Percentiles rank a stretch among this genome's conserved stretches.
These are phyloP conservation scores for Pleurotus tuoliensis DNA, from an alignment of 768 basidiomycete species.

Conservation along the genomic window DNA sequence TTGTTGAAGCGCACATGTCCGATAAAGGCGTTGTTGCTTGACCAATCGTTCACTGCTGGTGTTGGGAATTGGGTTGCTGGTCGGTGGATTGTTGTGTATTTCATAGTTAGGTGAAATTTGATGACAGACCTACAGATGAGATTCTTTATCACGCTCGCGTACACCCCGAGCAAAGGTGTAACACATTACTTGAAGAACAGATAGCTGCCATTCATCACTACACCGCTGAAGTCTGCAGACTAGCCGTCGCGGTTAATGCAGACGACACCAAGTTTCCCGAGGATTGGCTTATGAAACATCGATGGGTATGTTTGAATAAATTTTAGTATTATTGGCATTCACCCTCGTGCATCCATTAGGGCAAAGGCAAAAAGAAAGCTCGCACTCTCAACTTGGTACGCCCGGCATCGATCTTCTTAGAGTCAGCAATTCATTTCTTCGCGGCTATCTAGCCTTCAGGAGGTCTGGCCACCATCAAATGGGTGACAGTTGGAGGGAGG, in stretches of 20 bases:
- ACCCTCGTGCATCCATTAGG: slow-evolving; percentile 26
- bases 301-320: slow-evolving; percentile 45
- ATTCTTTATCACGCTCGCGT: slow-evolving; percentile 70
- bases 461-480: slow-evolving; percentile 65
- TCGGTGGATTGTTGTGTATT: slow-evolving; percentile 18
- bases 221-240: slow-evolving; percentile 50
- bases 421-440: slow-evolving; percentile 2
- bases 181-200: slow-evolving; percentile 47
- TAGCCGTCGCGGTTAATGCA: slow-evolving; percentile 66
- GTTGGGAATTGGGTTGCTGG: slow-evolving; percentile 85
- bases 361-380: slow-evolving; percentile 54
- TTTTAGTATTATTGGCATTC: no score
- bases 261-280: slow-evolving; percentile 64
- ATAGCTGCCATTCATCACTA: slow-evolving; percentile 48
- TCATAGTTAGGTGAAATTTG: no score
- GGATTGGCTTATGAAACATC: slow-evolving; percentile 64
- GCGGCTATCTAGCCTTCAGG: slow-evolving; percentile 54
- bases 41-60: slow-evolving; percentile 79
- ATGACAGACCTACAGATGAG: slow-evolving; percentile 41
- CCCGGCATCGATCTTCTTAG: neutral
- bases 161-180: slow-evolving; percentile 68
- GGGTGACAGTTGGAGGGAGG: slow-evolving; percentile 71
- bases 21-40: slow-evolving; percentile 70
- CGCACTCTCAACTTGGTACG: slow-evolving; percentile 45
- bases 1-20: slow-evolving; percentile 58